Conservation (phyloP, 2,329 filamentous ascomycete species). For the Fusarium napiforme region DNA sequence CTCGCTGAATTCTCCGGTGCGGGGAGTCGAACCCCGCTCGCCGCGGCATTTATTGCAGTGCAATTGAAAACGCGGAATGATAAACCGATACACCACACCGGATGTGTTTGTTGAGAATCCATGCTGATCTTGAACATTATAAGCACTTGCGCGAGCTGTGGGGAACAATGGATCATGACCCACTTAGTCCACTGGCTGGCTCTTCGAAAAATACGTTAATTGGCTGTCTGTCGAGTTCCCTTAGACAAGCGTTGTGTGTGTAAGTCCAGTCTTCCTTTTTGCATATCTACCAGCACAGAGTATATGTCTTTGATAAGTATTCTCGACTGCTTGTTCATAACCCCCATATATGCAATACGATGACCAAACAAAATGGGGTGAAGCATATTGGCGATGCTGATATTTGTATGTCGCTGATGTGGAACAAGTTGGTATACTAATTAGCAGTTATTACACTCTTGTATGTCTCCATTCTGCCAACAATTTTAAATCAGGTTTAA, state of each 20-base stretch:
- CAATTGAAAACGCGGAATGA: constrained; percentile 39
- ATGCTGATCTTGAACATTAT: rapidly evolving
- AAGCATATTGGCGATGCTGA: neutral
- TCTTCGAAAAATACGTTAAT: neutral
- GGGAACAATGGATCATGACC: neutral
- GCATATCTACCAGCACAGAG: neutral
- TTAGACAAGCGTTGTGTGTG: neutral
- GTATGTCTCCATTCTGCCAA: neutral
- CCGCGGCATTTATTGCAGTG: constrained; percentile 16
- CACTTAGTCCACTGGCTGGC: neutral
- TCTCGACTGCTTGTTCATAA: neutral
- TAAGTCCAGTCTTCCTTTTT: neutral
- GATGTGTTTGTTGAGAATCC: constrained; percentile 8
- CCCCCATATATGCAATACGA: neutral
- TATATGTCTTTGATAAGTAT: neutral
- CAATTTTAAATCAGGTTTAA: neutral
- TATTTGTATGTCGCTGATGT: neutral
- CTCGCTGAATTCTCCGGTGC: constrained; percentile 14
- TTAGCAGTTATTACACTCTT: neutral
- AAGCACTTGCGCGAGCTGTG: too few relatives aligned
- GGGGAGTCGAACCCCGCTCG: constrained; percentile 39
- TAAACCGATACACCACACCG: constrained; percentile 41
- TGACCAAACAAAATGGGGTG: neutral
- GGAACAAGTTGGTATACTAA: neutral
- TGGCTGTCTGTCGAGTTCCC: neutral